phyloP scores from a whole-genome alignment of 257 asterid genomes.

The Scutellaria minor region DNA sequence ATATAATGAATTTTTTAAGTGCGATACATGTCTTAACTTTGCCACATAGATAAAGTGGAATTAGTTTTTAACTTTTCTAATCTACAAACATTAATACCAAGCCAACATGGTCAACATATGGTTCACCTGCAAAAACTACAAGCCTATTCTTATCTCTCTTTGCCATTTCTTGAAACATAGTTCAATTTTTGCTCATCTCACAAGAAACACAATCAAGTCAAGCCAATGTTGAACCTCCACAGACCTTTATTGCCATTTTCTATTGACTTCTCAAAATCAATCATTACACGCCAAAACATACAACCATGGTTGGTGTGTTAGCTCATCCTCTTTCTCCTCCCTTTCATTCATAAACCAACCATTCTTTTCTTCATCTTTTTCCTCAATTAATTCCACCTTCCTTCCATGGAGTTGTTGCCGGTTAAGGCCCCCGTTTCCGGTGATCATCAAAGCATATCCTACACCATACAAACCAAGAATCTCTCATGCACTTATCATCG shows the following conservation, averaged over 20 bases:
- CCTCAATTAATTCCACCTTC: constrained; percentile 5
- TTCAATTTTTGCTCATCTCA: constrained; percentile 32
- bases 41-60: too few relatives aligned
- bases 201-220: constrained; percentile 48
- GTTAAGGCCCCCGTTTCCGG: constrained; percentile 40
- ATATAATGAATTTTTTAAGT: too few relatives aligned
- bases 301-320: constrained; percentile 68
- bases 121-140: constrained; percentile 72
- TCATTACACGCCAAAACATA: not conserved
- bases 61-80: too few relatives aligned
- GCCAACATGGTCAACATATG: constrained; percentile 63
- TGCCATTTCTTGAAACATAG: constrained; percentile 35
- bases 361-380: constrained; percentile 26
- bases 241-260: not conserved
- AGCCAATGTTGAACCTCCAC: constrained; percentile 47
- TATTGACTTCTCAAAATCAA: too few relatives aligned
- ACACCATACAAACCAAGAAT: constrained; percentile 57
- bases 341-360: constrained; percentile 22
- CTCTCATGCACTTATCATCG: constrained; percentile 51
- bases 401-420: constrained; percentile 71
- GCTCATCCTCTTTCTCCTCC: constrained; percentile 56
- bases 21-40: too few relatives aligned
- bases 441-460: constrained; percentile 33
- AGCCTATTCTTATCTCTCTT: not conserved
- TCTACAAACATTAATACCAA: too few relatives aligned